Conservation (phyloP, 345 rosid genomes). For the Pistacia atlantica region DNA sequence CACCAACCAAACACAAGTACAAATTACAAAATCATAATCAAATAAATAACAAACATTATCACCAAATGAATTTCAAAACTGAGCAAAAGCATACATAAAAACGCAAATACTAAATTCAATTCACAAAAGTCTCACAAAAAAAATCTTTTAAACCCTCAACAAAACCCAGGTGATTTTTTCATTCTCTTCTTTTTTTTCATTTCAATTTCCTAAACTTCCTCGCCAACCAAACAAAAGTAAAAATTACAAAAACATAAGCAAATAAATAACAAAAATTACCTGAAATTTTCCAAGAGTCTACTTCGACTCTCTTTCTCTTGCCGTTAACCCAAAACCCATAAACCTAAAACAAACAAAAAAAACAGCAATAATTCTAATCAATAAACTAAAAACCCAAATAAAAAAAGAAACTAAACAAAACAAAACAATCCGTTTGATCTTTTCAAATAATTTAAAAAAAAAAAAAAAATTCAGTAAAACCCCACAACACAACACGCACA, state of each 20-base stretch:
- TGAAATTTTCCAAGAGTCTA: no score
- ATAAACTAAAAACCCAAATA: no score
- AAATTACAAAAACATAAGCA: not conserved
- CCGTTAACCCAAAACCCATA: not conserved
- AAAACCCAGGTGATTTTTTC: not conserved
- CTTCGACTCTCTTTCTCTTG: no score
- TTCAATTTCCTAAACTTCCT: not conserved
- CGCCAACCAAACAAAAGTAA: not conserved
- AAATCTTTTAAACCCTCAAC: not conserved
- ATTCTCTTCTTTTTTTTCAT: no score
- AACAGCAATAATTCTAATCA: no score
- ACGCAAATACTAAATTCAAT: no score
- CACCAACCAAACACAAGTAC: not conserved
- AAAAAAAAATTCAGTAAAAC: not conserved
- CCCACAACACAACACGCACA: not conserved
- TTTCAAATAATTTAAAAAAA: not conserved
- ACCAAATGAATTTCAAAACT: not conserved
- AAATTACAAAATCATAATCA: not conserved
- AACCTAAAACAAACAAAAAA: not conserved
- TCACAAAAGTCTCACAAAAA: no score
- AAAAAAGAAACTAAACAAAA: not conserved
- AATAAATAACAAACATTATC: not conserved
- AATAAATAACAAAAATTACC: not conserved
- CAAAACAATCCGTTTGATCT: not conserved
- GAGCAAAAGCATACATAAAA: not conserved